phyloP scores from a whole-genome alignment of 441 rosid genomes.

The Euphorbia schlechtendalii region DNA sequence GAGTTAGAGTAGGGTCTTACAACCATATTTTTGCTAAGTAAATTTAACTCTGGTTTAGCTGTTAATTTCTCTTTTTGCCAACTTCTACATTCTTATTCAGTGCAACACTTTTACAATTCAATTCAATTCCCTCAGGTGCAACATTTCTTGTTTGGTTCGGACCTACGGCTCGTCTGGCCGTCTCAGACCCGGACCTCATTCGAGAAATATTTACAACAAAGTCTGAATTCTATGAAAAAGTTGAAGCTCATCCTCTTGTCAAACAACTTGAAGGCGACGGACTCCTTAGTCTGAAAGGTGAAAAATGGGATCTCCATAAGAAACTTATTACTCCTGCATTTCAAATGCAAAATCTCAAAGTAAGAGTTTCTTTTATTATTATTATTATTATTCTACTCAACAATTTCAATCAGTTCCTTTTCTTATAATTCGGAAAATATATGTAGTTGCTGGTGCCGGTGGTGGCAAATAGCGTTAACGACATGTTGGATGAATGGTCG shows the following conservation, averaged over 20 bases:
- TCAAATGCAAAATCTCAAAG: conserved; percentile 96
- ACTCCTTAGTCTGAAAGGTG: conserved; percentile 81
- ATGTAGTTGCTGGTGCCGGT: conserved; percentile 66
- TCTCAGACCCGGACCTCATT: conserved; percentile 86
- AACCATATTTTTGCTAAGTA: conserved; percentile 31
- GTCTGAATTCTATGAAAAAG: conserved; percentile 72
- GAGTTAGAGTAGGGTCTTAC: conserved; percentile 36
- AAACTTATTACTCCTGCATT: conserved; percentile 77
- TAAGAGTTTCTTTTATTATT: too few relatives aligned
- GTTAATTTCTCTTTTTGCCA: conserved; percentile 42
- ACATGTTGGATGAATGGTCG: conserved; percentile 70
- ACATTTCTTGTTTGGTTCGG: conserved; percentile 97
- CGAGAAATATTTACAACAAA: conserved; percentile 75
- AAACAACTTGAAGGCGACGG: conserved; percentile 96
- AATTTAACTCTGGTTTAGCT: conserved; percentile 28
- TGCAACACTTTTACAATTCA: conserved; percentile 17
- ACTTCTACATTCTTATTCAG: conserved; percentile 48
- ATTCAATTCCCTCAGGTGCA: conserved; percentile 41
- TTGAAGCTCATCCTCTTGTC: conserved; percentile 84
- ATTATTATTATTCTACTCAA: too few relatives aligned
- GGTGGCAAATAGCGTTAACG: conserved; percentile 59
- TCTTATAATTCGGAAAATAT: neutral
- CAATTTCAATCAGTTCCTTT: too few relatives aligned
- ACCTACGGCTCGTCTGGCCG: conserved; percentile 78
- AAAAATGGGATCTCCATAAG: conserved; percentile 91